Evolutionary conservation across 1,139 yeast species (phyloP).

Genomic region (Lizanozyma gosingica): DNA sequence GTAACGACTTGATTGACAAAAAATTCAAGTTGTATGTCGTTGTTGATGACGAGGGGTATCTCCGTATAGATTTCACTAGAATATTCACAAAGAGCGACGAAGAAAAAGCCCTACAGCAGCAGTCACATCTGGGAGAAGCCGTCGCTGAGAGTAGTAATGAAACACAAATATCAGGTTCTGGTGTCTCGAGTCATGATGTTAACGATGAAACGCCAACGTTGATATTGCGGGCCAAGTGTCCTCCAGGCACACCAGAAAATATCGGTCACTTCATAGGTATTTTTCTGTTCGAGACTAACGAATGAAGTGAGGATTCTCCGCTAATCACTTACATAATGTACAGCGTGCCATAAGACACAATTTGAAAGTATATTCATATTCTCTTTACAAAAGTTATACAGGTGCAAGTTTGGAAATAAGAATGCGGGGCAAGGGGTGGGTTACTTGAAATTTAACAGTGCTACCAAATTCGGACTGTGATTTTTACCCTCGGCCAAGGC

Average conservation of each 20-base stretch:
- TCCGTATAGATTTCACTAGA: constrained; percentile 47
- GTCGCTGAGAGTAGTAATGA: constrained; percentile 5
- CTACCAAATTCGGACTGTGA: too few relatives aligned
- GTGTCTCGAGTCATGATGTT: constrained; percentile 9
- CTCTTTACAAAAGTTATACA: too few relatives aligned
- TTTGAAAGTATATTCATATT: too few relatives aligned
- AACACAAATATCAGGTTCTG: background rate
- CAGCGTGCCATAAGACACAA: too few relatives aligned
- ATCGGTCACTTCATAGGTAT: constrained; percentile 52
- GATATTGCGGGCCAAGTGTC: constrained; percentile 44
- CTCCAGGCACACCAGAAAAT: constrained; percentile 45
- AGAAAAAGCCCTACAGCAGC: constrained; percentile 3
- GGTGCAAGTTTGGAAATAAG: too few relatives aligned
- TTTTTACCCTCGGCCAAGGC: too few relatives aligned
- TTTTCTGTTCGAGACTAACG: constrained; percentile 42
- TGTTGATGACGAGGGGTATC: constrained; percentile 39
- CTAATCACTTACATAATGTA: too few relatives aligned
- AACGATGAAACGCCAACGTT: constrained; percentile 37
- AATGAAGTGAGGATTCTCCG: too few relatives aligned
- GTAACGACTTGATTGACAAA: constrained; percentile 38
- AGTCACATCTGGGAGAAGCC: constrained; percentile 1
- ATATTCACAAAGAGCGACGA: constrained; percentile 11
- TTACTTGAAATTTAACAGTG: too few relatives aligned
- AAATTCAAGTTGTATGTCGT: constrained; percentile 47
- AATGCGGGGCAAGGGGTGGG: too few relatives aligned